A percentile compares a stretch with the other conserved stretches of the same genome.
Conservation (phyloP, 176 grass and related monocot species). For the Zoysia pacifica region DNA sequence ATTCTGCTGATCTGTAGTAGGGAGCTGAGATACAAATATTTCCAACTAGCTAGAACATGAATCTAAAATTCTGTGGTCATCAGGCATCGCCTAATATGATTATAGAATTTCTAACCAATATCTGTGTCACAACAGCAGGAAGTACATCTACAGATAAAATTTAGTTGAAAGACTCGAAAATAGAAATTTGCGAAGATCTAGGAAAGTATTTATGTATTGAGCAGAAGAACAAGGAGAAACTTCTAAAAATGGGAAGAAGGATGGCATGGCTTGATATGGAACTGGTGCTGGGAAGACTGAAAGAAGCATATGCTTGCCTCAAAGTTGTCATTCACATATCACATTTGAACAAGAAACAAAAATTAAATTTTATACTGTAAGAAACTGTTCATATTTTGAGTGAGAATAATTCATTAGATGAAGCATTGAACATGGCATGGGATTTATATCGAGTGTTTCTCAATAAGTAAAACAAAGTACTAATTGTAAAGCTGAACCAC, state of each 20-base stretch:
- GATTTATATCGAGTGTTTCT: background rate
- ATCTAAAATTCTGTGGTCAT: background rate
- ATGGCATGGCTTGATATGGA: background rate
- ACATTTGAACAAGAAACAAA: background rate
- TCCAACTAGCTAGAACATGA: conserved; percentile 1
- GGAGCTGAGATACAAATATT: background rate
- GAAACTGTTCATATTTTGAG: background rate
- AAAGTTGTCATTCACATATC: background rate
- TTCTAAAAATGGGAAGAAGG: background rate
- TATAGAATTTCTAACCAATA: background rate
- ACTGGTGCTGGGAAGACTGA: background rate
- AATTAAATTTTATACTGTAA: background rate
- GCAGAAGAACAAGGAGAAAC: background rate
- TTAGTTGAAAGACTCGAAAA: background rate
- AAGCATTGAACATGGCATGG: background rate
- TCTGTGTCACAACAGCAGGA: background rate
- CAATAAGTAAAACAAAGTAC: conserved; percentile 12
- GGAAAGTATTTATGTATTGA: conserved; percentile 1
- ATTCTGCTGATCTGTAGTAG: background rate
- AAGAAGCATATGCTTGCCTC: background rate
- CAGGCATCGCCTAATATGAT: background rate
- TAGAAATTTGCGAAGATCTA: background rate
- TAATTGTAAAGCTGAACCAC: background rate
- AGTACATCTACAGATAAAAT: background rate
- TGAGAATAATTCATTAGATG: background rate